phyloP scores from a whole-genome alignment of 2,329 filamentous ascomycete genomes.

The Colletotrichum sublineola region DNA sequence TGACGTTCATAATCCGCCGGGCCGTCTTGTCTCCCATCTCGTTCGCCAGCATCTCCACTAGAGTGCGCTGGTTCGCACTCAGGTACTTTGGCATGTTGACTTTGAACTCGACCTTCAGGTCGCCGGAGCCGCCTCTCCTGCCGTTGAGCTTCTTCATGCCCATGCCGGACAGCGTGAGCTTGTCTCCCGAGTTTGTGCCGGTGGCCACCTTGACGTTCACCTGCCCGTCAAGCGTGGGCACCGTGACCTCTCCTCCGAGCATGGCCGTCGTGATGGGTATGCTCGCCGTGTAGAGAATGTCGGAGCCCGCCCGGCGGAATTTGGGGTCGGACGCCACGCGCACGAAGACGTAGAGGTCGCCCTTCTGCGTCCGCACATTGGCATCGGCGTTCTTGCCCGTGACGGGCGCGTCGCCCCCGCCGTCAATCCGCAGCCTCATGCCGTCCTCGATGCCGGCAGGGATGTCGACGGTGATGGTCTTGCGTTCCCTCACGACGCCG shows the following conservation, averaged over 20 bases:
- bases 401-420: slow-evolving; percentile 87
- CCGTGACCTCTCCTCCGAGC: slow-evolving; percentile 87
- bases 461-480: slow-evolving; percentile 90
- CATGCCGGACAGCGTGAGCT: slow-evolving; percentile 88
- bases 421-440: slow-evolving; percentile 88
- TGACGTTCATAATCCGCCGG: slow-evolving; percentile 91
- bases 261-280: slow-evolving; percentile 94
- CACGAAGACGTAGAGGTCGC: slow-evolving; percentile 93
- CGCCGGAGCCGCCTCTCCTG: slow-evolving; percentile 78
- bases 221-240: slow-evolving; percentile 91
- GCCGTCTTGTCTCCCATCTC: slow-evolving; percentile 95
- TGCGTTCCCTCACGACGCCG: slow-evolving; percentile 85
- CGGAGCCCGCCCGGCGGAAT: slow-evolving; percentile 88
- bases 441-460: slow-evolving; percentile 96
- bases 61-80: slow-evolving; percentile 88
- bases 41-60: slow-evolving; percentile 95
- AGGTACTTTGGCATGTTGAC: slow-evolving; percentile 96
- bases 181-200: slow-evolving; percentile 92
- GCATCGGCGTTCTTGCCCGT: slow-evolving; percentile 78
- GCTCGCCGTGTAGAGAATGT: slow-evolving; percentile 91
- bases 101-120: slow-evolving; percentile 94
- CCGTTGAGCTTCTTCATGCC: slow-evolving; percentile 90
- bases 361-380: slow-evolving; percentile 75
- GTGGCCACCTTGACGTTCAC: slow-evolving; percentile 93
- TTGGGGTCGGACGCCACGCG: slow-evolving; percentile 90